Base-by-base conservation (phyloP, 306 rosid genomes). In the Dryas alaskensis region DNA sequence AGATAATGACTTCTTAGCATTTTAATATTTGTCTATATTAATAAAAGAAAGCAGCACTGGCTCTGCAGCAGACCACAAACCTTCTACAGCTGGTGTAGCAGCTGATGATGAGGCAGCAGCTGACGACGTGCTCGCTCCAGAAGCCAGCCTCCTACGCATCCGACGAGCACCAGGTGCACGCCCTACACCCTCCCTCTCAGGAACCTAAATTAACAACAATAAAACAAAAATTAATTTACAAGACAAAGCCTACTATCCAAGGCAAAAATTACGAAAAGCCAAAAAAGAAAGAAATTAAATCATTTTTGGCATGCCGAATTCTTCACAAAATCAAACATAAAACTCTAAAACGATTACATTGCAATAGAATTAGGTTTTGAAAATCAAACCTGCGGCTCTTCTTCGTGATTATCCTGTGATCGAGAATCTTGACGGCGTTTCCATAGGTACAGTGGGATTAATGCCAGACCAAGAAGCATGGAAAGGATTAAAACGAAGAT, bases 361-460 rank as follows among this genome's bases (percentile, higher is more conserved):
- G 46, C 31, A 51, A 51, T 10, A 8, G 19, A 70, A 74, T 63
- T 19, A 52, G 47, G 39, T 43, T n/a, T 8, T 4, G 0, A 42
- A 46, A 72, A 65, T 75, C 58, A 84, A 27, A 94, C 97, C 98
- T 91, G 96, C 10, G 71, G 84, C 43, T 88, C 86, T 75, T 88
- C 96, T 19, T 84, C 87, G 16, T 55, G 84, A 50, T 76, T 86
- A 67, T 80, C 45, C 8, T 68, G 58, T 0, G 87, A 60, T 51
- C 31, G 86, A 79, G 94, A 84, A 86, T 87, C 89, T 47, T 60
- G 92, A 42, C 80, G 87, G 82, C 93, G 93, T 73, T 81, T 90
- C 99, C 96, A 94, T 37, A 92, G 82, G 65, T 76, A 94, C 10
- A 94, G 83, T n/a, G 98, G 98, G 53, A 94, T 73, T 66, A 94